These are phyloP conservation scores for Jatropha curcas DNA, from an alignment of 345 rosid species.

Conservation along the genomic window DNA sequence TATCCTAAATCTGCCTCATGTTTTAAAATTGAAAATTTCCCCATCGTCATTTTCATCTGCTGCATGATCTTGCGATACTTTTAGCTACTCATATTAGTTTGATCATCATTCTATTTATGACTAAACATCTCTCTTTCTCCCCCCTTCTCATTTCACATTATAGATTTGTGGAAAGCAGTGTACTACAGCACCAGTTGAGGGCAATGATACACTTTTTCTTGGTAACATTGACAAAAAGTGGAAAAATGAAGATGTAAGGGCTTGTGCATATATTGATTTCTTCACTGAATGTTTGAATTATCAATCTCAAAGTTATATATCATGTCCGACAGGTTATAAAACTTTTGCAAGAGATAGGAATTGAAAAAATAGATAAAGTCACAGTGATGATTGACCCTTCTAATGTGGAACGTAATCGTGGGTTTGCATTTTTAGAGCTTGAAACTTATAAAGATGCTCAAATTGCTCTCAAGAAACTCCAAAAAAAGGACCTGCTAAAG, in stretches of 20 bases:
- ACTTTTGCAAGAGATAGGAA: slow-evolving; percentile 29
- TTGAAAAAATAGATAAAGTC: slow-evolving; percentile 34
- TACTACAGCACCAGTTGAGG: slow-evolving; percentile 31
- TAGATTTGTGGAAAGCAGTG: slow-evolving; percentile 40
- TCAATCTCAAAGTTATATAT: not conserved
- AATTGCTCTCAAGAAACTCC: slow-evolving; percentile 34
- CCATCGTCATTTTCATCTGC: not conserved
- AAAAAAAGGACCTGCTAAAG: slow-evolving; percentile 22
- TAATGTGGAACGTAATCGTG: slow-evolving; percentile 30
- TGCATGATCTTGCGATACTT: not conserved
- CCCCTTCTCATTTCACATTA: not conserved
- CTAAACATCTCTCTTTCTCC: not conserved
- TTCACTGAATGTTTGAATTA: not conserved
- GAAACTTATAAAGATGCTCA: slow-evolving; percentile 36
- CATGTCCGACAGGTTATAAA: slow-evolving; percentile 27
- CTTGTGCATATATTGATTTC: not conserved
- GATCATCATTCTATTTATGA: not conserved
- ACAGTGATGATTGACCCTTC: slow-evolving; percentile 33
- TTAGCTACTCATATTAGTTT: not conserved
- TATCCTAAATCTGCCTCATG: not conserved
- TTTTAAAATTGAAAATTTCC: not conserved
- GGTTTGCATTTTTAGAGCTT: slow-evolving; percentile 39
- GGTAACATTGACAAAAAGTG: slow-evolving; percentile 39
- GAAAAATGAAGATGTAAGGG: slow-evolving; percentile 36
- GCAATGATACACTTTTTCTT: slow-evolving; percentile 36